Percentiles rank a stretch among this genome's conserved stretches.
Conservation (phyloP, 257 asterid species). For the Schizonepeta tenuifolia region DNA sequence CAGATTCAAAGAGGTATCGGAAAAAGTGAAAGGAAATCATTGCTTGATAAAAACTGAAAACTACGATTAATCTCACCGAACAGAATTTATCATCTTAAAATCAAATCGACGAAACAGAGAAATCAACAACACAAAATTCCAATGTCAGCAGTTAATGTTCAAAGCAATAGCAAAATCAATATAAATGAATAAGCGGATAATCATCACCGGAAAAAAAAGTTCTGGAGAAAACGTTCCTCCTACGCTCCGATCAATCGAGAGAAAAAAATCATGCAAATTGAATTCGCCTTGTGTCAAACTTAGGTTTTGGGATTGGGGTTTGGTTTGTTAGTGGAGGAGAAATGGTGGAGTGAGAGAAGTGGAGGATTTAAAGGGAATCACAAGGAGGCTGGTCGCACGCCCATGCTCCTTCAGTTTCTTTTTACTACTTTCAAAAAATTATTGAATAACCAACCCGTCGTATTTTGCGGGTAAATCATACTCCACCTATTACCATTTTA, state of each 20-base stretch:
- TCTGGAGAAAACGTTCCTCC: neutral
- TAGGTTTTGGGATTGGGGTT: neutral
- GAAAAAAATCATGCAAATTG: neutral
- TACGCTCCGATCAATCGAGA: neutral
- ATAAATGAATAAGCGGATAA: neutral
- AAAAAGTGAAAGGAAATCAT: constrained; percentile 21
- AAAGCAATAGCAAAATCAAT: neutral
- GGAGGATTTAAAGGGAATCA: constrained; percentile 46
- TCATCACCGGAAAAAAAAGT: constrained; percentile 25
- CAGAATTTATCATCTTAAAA: neutral
- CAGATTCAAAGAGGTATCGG: constrained; percentile 40
- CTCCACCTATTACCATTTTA: too few species aligned
- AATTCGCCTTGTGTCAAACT: too few species aligned
- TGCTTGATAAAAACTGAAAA: too few species aligned
- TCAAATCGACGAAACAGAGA: constrained; percentile 14
- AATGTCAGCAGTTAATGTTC: neutral
- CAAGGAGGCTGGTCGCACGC: constrained; percentile 35
- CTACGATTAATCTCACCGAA: neutral
- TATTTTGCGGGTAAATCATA: too few species aligned
- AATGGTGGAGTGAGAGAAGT: constrained; percentile 32
- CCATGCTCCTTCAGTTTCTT: neutral
- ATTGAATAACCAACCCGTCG: too few species aligned
- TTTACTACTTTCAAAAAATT: neutral
- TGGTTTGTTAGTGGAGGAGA: constrained; percentile 12
- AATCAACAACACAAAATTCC: neutral